Conservation (phyloP, 2,329 filamentous ascomycete species). For the Arthrobotrys entomopaga region DNA sequence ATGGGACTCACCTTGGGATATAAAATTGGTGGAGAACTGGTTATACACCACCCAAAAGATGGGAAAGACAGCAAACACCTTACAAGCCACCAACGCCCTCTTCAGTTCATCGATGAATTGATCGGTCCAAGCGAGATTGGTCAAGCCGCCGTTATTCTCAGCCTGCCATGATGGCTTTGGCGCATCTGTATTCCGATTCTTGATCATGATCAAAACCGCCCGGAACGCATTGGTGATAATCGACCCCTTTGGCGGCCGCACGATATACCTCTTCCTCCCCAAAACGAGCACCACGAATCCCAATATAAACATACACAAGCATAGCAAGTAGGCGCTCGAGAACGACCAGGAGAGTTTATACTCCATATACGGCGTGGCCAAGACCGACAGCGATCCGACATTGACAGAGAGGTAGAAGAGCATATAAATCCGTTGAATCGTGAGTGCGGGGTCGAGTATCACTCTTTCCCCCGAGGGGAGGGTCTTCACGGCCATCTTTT, state of each 20-base stretch:
- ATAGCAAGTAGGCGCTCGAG: conserved; percentile 66
- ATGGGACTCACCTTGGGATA: conserved; percentile 66
- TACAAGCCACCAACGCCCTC: conserved; percentile 74
- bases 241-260: conserved; percentile 70
- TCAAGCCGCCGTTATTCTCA: conserved; percentile 64
- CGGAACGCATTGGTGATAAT: conserved; percentile 74
- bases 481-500: conserved; percentile 67
- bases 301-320: conserved; percentile 72
- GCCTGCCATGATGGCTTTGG: conserved; percentile 74
- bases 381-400: conserved; percentile 74
- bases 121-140: conserved; percentile 71
- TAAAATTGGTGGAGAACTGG: conserved; percentile 75
- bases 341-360: conserved; percentile 71
- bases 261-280: conserved; percentile 65
- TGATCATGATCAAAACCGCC: conserved; percentile 69
- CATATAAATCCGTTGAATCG: conserved; percentile 76
- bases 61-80: conserved; percentile 75
- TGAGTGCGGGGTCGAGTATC: conserved; percentile 74
- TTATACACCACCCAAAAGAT: conserved; percentile 76
- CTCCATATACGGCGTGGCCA: conserved; percentile 76
- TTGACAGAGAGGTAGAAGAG: conserved; percentile 81
- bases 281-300: conserved; percentile 68
- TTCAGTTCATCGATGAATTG: conserved; percentile 78
- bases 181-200: conserved; percentile 66
- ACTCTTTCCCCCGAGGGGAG: conserved; percentile 69